Evolutionary conservation across 139 green algal genomes (phyloP).

Genomic region (Astrephomene gubernaculifera): DNA sequence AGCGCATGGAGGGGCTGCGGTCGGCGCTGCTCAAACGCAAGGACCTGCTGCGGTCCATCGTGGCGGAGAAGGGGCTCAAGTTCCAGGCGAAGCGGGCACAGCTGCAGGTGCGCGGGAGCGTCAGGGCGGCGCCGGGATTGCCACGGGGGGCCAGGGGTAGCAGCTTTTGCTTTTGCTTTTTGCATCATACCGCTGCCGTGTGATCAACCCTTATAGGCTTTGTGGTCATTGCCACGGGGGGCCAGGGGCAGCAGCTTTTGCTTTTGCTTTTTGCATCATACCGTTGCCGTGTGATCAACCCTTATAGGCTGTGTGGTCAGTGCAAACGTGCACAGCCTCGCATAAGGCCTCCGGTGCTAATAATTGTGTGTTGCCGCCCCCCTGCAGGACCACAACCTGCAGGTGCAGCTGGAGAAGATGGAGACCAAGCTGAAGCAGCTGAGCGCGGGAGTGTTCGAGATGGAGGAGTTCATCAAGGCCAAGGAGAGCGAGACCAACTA

Average conservation of each 20-base stretch:
- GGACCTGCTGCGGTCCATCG: slow-evolving; percentile 57
- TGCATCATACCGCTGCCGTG: no score
- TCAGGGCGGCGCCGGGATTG: no score
- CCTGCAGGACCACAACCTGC: slow-evolving; percentile 41
- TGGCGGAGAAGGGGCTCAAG: slow-evolving; percentile 59
- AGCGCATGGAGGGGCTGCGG: slow-evolving; percentile 48
- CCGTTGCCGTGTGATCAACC: no score
- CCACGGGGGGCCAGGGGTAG: no score
- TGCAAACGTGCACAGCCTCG: no score
- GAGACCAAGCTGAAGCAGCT: slow-evolving; percentile 51
- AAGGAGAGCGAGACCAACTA: slow-evolving; percentile 66
- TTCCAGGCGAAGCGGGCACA: slow-evolving; percentile 61
- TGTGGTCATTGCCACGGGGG: no score
- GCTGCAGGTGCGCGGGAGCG: slow-evolving; percentile 48
- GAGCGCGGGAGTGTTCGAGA: slow-evolving; percentile 38
- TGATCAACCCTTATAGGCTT: no score
- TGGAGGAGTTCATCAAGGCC: slow-evolving; percentile 54
- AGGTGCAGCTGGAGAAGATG: slow-evolving; percentile 64
- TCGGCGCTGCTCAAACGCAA: slow-evolving; percentile 52
- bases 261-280: background rate
- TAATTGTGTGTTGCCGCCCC: background rate
- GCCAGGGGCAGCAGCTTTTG: no score
- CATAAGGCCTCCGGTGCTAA: no score
- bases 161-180: background rate
- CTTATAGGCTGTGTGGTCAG: no score